These are phyloP conservation scores for Tephrocybe sp. DNA, from an alignment of 768 basidiomycete genomes.

Conservation along the genomic window DNA sequence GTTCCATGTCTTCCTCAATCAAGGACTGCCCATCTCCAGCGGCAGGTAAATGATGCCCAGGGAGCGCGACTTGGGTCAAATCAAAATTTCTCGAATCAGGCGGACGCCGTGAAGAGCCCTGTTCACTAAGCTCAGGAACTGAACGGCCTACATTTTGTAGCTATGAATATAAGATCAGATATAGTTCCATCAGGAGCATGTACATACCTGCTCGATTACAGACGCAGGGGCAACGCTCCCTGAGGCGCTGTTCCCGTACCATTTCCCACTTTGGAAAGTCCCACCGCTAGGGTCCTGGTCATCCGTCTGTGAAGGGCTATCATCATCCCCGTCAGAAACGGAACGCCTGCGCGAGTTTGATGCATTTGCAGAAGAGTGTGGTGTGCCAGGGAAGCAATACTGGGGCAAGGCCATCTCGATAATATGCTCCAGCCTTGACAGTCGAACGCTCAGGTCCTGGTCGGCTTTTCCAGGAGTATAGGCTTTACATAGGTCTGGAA, in stretches of 20 bases:
- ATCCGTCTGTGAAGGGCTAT: conserved; percentile 68
- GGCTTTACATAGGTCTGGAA: conserved; percentile 84
- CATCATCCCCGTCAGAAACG: conserved; percentile 60
- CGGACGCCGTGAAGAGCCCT: conserved; percentile 7
- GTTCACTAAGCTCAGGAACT: conserved; percentile 10
- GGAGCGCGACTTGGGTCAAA: conserved; percentile 4
- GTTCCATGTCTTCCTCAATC: conserved; percentile 46
- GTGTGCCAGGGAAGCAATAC: conserved; percentile 49
- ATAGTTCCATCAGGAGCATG: background rate
- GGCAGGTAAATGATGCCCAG: conserved; percentile 1
- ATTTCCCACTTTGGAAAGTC: conserved; percentile 80
- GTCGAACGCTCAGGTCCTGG: conserved; percentile 73
- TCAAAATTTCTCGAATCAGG: conserved; percentile 17
- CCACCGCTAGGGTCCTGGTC: conserved; percentile 78
- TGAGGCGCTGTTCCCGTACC: conserved; percentile 83
- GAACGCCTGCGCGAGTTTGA: conserved; percentile 43
- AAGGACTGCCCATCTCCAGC: conserved; percentile 15
- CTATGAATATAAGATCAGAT: conserved; percentile 11
- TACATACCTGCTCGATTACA: conserved; percentile 72
- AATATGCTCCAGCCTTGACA: conserved; percentile 79
- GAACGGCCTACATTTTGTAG: conserved; percentile 27
- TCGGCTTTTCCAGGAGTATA: conserved; percentile 88
- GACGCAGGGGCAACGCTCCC: conserved; percentile 82
- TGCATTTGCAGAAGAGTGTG: conserved; percentile 29
- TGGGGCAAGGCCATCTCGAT: conserved; percentile 80